These are phyloP conservation scores for Cercospora sesami DNA, from an alignment of 2,329 filamentous ascomycete species.

Conservation along the genomic window DNA sequence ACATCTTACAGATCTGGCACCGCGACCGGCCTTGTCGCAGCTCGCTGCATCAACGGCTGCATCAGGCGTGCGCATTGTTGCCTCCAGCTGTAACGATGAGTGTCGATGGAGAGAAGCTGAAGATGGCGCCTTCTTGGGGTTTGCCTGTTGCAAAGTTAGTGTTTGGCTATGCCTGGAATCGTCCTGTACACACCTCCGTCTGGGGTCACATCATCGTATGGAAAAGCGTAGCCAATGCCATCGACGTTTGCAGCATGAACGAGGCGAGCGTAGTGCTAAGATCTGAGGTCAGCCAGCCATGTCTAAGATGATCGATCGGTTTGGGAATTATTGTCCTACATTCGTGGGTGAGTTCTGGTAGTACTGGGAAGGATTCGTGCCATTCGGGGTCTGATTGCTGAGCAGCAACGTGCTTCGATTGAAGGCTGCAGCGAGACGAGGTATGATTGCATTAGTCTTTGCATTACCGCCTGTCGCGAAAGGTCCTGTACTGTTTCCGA, in stretches of 20 bases:
- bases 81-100: slow-evolving; percentile 37
- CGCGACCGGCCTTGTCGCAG: neutral
- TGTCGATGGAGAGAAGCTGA: slow-evolving; percentile 32
- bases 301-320: neutral
- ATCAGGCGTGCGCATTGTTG: slow-evolving; percentile 30
- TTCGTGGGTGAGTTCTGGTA: slow-evolving; percentile 36
- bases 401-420: slow-evolving; percentile 69
- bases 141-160: slow-evolving; percentile 21
- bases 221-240: slow-evolving; percentile 63
- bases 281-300: slow-evolving; percentile 12
- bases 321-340: slow-evolving; percentile 25
- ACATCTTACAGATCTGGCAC: neutral
- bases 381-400: slow-evolving; percentile 41
- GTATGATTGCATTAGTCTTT: slow-evolving; percentile 61
- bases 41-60: neutral
- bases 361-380: slow-evolving; percentile 33
- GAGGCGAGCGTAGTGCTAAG: slow-evolving; percentile 38
- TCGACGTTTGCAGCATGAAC: slow-evolving; percentile 53
- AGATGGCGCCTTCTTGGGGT: slow-evolving; percentile 38
- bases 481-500: slow-evolving; percentile 65
- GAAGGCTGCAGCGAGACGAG: slow-evolving; percentile 72
- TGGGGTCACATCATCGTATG: slow-evolving; percentile 68
- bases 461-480: slow-evolving; percentile 52
- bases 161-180: slow-evolving; percentile 19
- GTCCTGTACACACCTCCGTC: slow-evolving; percentile 46